These are phyloP conservation scores for Emergomyces orientalis DNA, from an alignment of 2,329 filamentous ascomycete species.

Conservation along the genomic window DNA sequence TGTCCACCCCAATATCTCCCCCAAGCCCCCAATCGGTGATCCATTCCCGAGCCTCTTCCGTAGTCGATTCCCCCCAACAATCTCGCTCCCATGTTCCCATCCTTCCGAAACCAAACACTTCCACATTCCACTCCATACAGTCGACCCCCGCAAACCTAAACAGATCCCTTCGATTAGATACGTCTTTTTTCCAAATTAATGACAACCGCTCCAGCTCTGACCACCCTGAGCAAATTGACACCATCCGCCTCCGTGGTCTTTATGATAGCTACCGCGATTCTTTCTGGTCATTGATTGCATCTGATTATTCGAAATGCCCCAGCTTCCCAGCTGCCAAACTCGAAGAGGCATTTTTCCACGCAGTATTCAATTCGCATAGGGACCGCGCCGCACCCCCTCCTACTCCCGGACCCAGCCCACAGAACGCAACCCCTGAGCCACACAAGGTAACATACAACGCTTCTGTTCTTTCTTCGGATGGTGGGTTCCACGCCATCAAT, in stretches of 20 bases:
- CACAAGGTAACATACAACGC: slow-evolving; percentile 8
- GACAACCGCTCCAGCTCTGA: not conserved
- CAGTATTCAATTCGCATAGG: slow-evolving; percentile 7
- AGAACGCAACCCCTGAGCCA: slow-evolving; percentile 12
- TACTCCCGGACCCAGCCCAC: slow-evolving; percentile 19
- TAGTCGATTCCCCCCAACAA: slow-evolving; percentile 11
- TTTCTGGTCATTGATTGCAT: slow-evolving; percentile 65
- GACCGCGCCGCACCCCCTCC: slow-evolving; percentile 16
- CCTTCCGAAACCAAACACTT: slow-evolving; percentile 28
- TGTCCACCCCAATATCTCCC: slow-evolving; percentile 41
- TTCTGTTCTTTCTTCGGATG: slow-evolving; percentile 2
- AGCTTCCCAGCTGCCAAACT: slow-evolving; percentile 16
- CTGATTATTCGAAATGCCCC: slow-evolving; percentile 48
- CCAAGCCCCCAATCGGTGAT: slow-evolving; percentile 19
- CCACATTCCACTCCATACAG: slow-evolving; percentile 35
- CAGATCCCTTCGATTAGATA: slow-evolving; percentile 49
- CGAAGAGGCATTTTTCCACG: slow-evolving; percentile 19
- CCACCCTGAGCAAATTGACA: slow-evolving; percentile 41
- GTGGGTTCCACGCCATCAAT: slow-evolving; percentile 18
- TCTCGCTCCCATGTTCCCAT: slow-evolving; percentile 24
- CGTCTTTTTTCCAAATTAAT: slow-evolving; percentile 26
- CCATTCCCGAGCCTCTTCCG: slow-evolving; percentile 3
- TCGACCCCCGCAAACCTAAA: slow-evolving; percentile 18
- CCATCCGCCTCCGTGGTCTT: slow-evolving; percentile 57
- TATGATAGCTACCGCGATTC: slow-evolving; percentile 60